Evolutionary conservation across 768 basidiomycete genomes (phyloP).

Genomic region (Suillus variegatus): DNA sequence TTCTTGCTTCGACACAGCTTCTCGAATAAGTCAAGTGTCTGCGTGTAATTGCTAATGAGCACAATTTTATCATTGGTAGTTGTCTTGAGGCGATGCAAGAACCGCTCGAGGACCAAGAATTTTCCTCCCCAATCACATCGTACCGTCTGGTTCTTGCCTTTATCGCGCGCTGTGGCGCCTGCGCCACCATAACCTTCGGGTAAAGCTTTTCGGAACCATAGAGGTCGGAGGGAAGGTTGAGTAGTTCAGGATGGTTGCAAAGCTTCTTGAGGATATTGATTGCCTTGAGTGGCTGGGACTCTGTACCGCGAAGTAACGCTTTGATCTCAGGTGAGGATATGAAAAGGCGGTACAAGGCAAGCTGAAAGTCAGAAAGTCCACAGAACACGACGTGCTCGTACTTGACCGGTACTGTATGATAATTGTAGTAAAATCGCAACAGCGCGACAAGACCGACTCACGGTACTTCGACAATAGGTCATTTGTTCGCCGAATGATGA

Average conservation of each 20-base stretch:
- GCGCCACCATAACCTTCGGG: slow-evolving; percentile 80
- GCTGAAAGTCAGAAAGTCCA: slow-evolving; percentile 78
- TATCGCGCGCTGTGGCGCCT: slow-evolving; percentile 39
- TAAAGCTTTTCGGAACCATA: slow-evolving; percentile 76
- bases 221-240: slow-evolving; percentile 83
- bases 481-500: slow-evolving; percentile 94
- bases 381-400: slow-evolving; percentile 99
- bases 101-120: slow-evolving; percentile 90
- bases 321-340: slow-evolving; percentile 93
- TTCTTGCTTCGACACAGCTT: slow-evolving; percentile 84
- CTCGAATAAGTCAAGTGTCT: slow-evolving; percentile 92
- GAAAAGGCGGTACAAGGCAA: slow-evolving; percentile 84
- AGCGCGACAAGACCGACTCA: slow-evolving; percentile 41
- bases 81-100: slow-evolving; percentile 78
- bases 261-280: slow-evolving; percentile 95
- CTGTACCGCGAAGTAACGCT: slow-evolving; percentile 78
- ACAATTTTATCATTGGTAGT: slow-evolving; percentile 94
- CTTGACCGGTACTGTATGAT: slow-evolving; percentile 86
- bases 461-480: slow-evolving; percentile 93
- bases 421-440: slow-evolving; percentile 11
- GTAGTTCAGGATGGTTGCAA: slow-evolving; percentile 92
- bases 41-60: slow-evolving; percentile 94
- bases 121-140: slow-evolving; percentile 89
- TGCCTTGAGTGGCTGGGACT: slow-evolving; percentile 94
- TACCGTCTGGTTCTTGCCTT: slow-evolving; percentile 48